These are phyloP conservation scores for Erodium chrysanthum DNA, from an alignment of 441 rosid genomes.

Conservation along the genomic window DNA sequence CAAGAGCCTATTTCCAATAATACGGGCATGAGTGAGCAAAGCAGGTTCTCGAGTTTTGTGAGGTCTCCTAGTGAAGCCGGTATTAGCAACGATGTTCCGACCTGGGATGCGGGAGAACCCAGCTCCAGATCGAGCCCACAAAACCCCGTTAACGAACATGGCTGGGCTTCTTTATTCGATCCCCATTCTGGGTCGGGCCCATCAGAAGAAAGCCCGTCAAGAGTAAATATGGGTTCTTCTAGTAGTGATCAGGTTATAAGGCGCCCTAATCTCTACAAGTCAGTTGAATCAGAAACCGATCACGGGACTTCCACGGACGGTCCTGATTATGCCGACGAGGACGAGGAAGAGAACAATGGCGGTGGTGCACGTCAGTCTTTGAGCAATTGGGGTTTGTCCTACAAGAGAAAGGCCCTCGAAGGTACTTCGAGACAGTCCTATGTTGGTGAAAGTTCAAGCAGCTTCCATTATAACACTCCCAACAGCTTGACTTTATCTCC, in stretches of 20 bases:
- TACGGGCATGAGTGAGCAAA: slow-evolving; percentile 30
- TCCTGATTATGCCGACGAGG: slow-evolving; percentile 44
- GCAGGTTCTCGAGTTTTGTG: slow-evolving; percentile 29
- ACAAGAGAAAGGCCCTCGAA: slow-evolving; percentile 84
- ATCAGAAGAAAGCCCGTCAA: slow-evolving; percentile 39
- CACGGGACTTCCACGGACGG: slow-evolving; percentile 44
- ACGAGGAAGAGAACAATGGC: slow-evolving; percentile 12
- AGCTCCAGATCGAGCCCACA: slow-evolving; percentile 38
- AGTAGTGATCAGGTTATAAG: slow-evolving; percentile 34
- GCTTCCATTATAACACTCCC: slow-evolving; percentile 41
- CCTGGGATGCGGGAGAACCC: slow-evolving; percentile 58
- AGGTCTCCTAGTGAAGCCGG: slow-evolving; percentile 36
- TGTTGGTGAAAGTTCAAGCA: slow-evolving; percentile 45
- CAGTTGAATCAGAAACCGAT: slow-evolving; percentile 27
- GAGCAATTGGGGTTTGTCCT: slow-evolving; percentile 60
- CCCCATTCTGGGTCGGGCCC: slow-evolving; percentile 27
- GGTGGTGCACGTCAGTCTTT: slow-evolving; percentile 42
- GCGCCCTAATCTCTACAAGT: slow-evolving; percentile 27
- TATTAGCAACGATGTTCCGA: slow-evolving; percentile 29
- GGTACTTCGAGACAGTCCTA: slow-evolving; percentile 58
- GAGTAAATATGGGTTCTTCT: slow-evolving; percentile 20
- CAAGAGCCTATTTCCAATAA: slow-evolving; percentile 35
- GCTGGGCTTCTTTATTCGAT: slow-evolving; percentile 32
- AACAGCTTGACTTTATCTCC: slow-evolving; percentile 53
- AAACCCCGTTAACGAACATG: slow-evolving; percentile 35